Evolutionary conservation across 257 asterid genomes (phyloP), one percentile per base, ranked within the genome.

Genomic region (Datura wrightii): DNA sequence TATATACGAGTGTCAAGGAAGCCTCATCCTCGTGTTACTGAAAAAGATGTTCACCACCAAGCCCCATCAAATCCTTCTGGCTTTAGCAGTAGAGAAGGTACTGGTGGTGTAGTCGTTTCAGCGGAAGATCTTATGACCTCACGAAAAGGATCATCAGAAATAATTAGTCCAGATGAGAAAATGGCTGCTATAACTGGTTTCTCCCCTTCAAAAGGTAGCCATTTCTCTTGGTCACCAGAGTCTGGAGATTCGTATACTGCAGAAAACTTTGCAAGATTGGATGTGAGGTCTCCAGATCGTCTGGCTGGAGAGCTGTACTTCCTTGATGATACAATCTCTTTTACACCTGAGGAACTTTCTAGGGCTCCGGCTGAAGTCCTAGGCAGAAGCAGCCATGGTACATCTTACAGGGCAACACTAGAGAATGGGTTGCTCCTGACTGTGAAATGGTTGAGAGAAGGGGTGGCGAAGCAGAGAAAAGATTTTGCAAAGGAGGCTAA

Each of bases 401-500:
- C 99, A 2, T 97, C 98, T 31, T 97, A 97, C 82, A 86, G 92
- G 84, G 97, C 99, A 34, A 93, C 97, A 44, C 84, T 97, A 58
- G 97, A 97, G 24, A 94, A 89, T n/a, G 99, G 99, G 37, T 42
- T 95, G 89, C 90, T 97, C 89, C 86, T 97, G 89, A 97, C 98
- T 4, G 99, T 97, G 74, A 97, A 97, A 85, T 97, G 99, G 99
- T 86, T 97, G 93, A 92, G 99, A 88, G 99, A 97, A 90, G 99
- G 99, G 42, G 98, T 97, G 18, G 99, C 98, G 0, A 97, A 97
- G 86, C 98, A 94, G 90, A 92, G 98, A 83, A 97, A 95, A 88
- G 98, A 97, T 55, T 97, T 97, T 54, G 97, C 99, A 11, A 97
- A 97, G 89, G 99, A 97, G 91, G 99, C 99, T 65, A 97, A 94